These are phyloP conservation scores for Boletus pseudopeckii DNA, from an alignment of 768 basidiomycete species.

Conservation along the genomic window DNA sequence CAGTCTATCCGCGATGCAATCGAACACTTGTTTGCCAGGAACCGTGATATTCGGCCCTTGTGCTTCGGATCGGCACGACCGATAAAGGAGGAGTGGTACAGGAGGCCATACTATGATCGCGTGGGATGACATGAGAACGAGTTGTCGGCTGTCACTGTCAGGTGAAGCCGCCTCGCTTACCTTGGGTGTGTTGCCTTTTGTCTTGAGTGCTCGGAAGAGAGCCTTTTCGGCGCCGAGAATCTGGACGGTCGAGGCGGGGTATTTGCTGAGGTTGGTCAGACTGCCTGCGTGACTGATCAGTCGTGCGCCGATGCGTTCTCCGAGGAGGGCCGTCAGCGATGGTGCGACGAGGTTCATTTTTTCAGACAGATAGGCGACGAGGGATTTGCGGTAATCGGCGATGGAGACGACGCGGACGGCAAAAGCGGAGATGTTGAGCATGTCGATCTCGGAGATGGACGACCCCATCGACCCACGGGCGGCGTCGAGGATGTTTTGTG, in stretches of 20 bases:
- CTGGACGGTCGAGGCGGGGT: constrained; percentile 97
- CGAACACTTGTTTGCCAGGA: constrained; percentile 97
- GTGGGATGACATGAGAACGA: not conserved
- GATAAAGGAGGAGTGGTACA: constrained; percentile 97
- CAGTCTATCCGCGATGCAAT: constrained; percentile 97
- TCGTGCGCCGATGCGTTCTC: constrained; percentile 88
- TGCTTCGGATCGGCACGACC: constrained; percentile 90
- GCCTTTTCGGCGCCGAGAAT: constrained; percentile 98
- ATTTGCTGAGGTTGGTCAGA: constrained; percentile 95
- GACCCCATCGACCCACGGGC: constrained; percentile 94
- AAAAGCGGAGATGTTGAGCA: constrained; percentile 93
- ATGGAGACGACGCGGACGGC: constrained; percentile 88
- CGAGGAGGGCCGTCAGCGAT: constrained; percentile 84
- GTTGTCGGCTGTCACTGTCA: not conserved
- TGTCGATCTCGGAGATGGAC: constrained; percentile 85
- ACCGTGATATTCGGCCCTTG: constrained; percentile 98
- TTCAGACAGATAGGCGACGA: constrained; percentile 83
- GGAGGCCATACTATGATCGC: constrained; percentile 80
- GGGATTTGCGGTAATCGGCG: constrained; percentile 88
- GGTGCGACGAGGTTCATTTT: constrained; percentile 99
- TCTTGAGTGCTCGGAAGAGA: constrained; percentile 94
- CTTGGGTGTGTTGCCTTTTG: constrained; percentile 98
- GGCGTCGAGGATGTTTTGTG: constrained; percentile 93
- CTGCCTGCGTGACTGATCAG: constrained; percentile 96
- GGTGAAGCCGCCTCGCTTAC: constrained; percentile 33